Evolutionary conservation across 2,329 filamentous ascomycete genomes (phyloP), one percentile per base, ranked within the genome.

Genomic region (Raffaelea arxii): DNA sequence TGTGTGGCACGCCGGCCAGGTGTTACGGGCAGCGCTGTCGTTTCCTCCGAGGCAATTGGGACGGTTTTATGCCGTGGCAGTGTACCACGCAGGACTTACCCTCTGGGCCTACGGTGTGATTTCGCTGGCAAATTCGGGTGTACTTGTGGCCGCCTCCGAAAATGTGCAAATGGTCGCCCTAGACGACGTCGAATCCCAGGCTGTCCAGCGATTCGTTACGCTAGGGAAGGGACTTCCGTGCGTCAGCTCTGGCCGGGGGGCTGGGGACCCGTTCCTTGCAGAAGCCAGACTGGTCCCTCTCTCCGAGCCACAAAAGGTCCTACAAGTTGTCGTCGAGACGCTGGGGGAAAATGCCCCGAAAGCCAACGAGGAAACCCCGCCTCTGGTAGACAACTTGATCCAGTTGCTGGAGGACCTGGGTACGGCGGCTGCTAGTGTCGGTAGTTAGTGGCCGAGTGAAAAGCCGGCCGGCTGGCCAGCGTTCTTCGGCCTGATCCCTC

Each of bases 51-150:
- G 71, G 0, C 67, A 74, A 11, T 60, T 86, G 4, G 75, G 77
- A 38, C 78, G 82, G 51, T 86, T 86, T 58, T 76, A 78, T 51
- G 80, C 82, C 0, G 75, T 86, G 6, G 78, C 76, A 0, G 72
- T 86, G 1, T 84, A 86, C 56, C 82, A 86, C 57, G 81, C 80
- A 4, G 72, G 75, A 12, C 65, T 88, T 4, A 76, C 78, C 0
- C 65, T 87, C 36, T 88, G 84, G 84, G 75, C 75, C 0, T 85
- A 82, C 53, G 80, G 81, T 1, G 74, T 86, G 0, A 68, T 81
- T 4, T 24, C 41, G 5, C 38, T 35, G 19, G 32, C 14, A 23
- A 41, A 21, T 10, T n/a, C 6, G 5, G 45, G n/a, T 23, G n/a
- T 37, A 4, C 25, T 5, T 6, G 18, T 32, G 18, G 12, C 23